These are phyloP conservation scores for Pueraria montana DNA, from an alignment of 306 rosid genomes.

Conservation along the genomic window DNA sequence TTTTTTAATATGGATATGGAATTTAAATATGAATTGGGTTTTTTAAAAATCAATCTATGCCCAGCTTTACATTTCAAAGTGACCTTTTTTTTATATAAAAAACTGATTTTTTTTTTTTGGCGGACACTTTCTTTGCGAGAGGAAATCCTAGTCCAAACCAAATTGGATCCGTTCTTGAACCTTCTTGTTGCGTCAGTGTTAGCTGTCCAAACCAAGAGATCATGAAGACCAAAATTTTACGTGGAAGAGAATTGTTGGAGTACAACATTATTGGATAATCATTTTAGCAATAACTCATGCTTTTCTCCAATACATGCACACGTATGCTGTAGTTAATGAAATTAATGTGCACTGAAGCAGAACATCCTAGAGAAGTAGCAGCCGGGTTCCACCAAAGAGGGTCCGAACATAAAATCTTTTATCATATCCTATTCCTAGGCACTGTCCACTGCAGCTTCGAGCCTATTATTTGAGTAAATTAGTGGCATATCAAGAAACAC, in stretches of 20 bases:
- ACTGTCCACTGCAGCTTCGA: not conserved
- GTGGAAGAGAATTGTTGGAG: conserved; percentile 5
- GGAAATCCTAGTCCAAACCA: not conserved
- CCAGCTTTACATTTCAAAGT: no score
- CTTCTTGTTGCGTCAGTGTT: not conserved
- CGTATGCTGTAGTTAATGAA: not conserved
- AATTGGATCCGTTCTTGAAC: not conserved
- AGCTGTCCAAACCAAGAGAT: not conserved
- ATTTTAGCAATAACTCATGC: not conserved
- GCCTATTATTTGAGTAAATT: not conserved
- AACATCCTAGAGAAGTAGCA: conserved; percentile 2
- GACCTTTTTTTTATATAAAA: no score
- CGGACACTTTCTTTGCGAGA: not conserved
- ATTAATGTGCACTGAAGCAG: not conserved
- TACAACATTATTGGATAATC: not conserved
- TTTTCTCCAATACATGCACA: not conserved
- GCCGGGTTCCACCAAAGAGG: conserved; percentile 19
- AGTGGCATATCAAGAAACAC: not conserved
- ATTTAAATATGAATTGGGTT: no score
- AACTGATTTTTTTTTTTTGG: no score
- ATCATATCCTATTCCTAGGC: not conserved
- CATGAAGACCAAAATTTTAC: not conserved
- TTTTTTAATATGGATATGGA: no score
- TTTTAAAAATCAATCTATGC: no score
- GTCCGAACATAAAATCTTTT: not conserved